Percentiles rank a stretch among this genome's conserved stretches.
Conservation (phyloP, 2,329 filamentous ascomycete genomes). For the Teratosphaeria epicoccoides region DNA sequence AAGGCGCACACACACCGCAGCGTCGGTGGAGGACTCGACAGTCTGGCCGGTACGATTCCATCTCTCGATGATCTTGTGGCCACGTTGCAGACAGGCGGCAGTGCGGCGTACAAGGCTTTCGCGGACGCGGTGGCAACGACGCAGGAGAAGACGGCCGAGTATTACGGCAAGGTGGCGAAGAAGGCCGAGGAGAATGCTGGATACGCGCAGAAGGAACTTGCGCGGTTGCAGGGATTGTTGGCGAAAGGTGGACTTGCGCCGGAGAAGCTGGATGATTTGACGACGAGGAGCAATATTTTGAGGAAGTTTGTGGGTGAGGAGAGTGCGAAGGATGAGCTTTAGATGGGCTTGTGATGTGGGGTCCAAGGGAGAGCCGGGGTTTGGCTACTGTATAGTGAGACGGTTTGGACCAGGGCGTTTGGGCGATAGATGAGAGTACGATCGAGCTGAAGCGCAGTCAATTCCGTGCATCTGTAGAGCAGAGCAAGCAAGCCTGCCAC, state of each 20-base stretch:
- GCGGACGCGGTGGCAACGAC: conserved; percentile 59
- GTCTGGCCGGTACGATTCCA: conserved; percentile 70
- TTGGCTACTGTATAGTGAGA: too few species aligned
- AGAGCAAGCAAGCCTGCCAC: too few species aligned
- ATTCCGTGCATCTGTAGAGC: too few species aligned
- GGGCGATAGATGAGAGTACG: too few species aligned
- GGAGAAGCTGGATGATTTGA: conserved; percentile 80
- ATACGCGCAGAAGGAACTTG: conserved; percentile 77
- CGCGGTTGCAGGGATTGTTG: conserved; percentile 67
- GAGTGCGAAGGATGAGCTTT: conserved; percentile 25
- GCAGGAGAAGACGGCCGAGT: conserved; percentile 76
- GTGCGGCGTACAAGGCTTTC: conserved; percentile 58
- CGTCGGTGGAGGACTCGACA: conserved; percentile 68
- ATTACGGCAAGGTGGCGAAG: conserved; percentile 78
- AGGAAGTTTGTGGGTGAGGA: conserved; percentile 52
- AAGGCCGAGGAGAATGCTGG: conserved; percentile 70
- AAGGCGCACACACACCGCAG: conserved; percentile 80
- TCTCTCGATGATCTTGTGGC: conserved; percentile 64
- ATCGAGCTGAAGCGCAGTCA: too few species aligned
- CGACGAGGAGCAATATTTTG: conserved; percentile 78
- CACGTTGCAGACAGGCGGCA: conserved; percentile 54
- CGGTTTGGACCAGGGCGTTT: too few species aligned
- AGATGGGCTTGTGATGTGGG: conserved; percentile 6
- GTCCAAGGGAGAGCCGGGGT: too few species aligned
- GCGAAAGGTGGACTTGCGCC: conserved; percentile 76